phyloP scores from a whole-genome alignment of 2,329 filamentous ascomycete species.

The Sarocladium kiliense region DNA sequence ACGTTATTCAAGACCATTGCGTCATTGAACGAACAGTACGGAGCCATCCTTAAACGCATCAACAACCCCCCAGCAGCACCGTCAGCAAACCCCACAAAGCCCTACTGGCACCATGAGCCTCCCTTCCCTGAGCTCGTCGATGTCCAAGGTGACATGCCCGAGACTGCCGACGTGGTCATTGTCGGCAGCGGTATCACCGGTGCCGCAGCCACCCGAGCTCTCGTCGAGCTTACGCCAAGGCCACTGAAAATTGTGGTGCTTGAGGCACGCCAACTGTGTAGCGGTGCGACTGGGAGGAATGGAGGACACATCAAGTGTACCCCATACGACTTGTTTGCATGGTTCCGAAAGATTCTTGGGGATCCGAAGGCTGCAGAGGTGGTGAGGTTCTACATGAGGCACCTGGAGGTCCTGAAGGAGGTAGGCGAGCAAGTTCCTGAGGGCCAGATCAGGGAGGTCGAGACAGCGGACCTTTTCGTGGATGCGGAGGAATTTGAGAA shows the following conservation, averaged over 20 bases:
- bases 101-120: constrained; percentile 17
- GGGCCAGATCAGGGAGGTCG: constrained; percentile 38
- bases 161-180: constrained; percentile 14
- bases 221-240: constrained; percentile 12
- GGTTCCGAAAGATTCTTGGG: constrained; percentile 24
- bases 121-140: constrained; percentile 12
- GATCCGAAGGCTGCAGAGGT: constrained; percentile 32
- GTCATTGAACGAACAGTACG: constrained; percentile 1
- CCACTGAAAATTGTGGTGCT: constrained; percentile 13
- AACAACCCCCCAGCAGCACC: background rate
- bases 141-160: background rate
- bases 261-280: constrained; percentile 16
- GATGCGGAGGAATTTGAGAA: constrained; percentile 28
- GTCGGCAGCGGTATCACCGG: constrained; percentile 19
- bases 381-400: constrained; percentile 37
- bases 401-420: constrained; percentile 33
- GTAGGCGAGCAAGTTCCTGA: constrained; percentile 29
- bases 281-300: constrained; percentile 20
- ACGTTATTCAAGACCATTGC: background rate
- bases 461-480: constrained; percentile 42
- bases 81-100: constrained; percentile 13
- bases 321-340: constrained; percentile 36
- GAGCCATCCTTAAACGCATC: background rate
- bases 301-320: constrained; percentile 28
- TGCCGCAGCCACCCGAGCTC: constrained; percentile 12